A percentile compares a stretch with the other conserved stretches of the same genome.
Evolutionary conservation across 2,329 filamentous ascomycete species (phyloP).

Genomic region (Neurospora sp.): DNA sequence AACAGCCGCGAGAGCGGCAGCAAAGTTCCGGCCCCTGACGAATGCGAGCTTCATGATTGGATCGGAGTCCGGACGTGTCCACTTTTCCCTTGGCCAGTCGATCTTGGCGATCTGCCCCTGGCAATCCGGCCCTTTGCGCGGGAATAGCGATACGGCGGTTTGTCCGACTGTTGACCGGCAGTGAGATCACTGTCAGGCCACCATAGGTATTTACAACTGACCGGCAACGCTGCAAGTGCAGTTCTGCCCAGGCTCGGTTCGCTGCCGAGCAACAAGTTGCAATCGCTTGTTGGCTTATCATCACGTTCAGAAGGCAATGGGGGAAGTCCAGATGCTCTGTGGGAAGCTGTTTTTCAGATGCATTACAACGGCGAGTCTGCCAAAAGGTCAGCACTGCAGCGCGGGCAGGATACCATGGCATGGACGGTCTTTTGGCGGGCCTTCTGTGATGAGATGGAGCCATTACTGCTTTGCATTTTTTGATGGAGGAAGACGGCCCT

Average conservation of each 20-base stretch:
- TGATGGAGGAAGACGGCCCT: not conserved
- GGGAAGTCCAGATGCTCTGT: not conserved
- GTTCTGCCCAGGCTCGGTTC: not conserved
- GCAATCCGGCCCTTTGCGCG: not conserved
- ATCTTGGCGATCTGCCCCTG: not conserved
- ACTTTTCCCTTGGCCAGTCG: not conserved
- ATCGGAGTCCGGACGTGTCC: not conserved
- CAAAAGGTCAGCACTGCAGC: not conserved
- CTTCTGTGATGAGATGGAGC: not conserved
- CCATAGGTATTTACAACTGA: not conserved
- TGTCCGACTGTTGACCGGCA: not conserved
- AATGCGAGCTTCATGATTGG: not conserved
- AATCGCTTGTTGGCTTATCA: not conserved
- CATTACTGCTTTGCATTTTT: not conserved
- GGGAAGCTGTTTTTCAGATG: not conserved
- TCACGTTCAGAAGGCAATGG: not conserved
- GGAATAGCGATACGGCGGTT: not conserved
- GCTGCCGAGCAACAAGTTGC: not conserved
- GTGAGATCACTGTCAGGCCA: not conserved
- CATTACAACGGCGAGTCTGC: not conserved
- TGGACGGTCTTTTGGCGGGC: not conserved
- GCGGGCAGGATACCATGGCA: not conserved
- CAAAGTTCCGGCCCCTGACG: not conserved
- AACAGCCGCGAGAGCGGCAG: not conserved
- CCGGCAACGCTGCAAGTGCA: not conserved